Evolutionary conservation across 2,329 filamentous ascomycete species (phyloP).

Genomic region (Fusarium vanettenii): DNA sequence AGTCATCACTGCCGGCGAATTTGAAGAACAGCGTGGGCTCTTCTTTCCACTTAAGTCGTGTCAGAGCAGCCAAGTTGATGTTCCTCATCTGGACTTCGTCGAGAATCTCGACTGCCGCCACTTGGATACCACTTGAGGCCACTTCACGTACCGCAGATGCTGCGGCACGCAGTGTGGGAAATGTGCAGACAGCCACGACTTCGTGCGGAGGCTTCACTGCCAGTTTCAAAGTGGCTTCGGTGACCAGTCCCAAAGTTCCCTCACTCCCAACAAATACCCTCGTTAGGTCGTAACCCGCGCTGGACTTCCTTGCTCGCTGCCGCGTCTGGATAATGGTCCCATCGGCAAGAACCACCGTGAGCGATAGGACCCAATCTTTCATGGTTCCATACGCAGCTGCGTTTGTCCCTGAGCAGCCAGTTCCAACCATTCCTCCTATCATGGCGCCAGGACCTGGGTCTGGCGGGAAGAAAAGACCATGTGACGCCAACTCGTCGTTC

Average conservation of each 20-base stretch:
- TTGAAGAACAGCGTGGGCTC: not conserved
- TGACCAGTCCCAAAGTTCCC: not conserved
- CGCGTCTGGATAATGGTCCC: not conserved
- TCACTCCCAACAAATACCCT: not conserved
- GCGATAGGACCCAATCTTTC: not conserved
- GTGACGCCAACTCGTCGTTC: not conserved
- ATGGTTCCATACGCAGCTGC: not conserved
- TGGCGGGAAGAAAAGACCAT: not conserved
- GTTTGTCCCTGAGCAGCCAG: not conserved
- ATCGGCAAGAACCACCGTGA: not conserved
- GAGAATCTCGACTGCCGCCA: not conserved
- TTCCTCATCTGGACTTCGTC: not conserved
- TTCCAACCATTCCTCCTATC: not conserved
- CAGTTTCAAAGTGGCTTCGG: not conserved
- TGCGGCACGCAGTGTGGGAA: not conserved
- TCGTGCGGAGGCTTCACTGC: not conserved
- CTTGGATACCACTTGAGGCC: not conserved
- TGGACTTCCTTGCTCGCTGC: not conserved
- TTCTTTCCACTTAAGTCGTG: not conserved
- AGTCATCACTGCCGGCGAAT: not conserved
- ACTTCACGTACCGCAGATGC: not conserved
- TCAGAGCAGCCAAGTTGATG: not conserved
- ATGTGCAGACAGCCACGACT: not conserved
- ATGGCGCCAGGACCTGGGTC: not conserved
- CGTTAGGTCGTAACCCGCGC: not conserved